phyloP scores from a whole-genome alignment of 352 stramenopile species.

The Phytophthora ramorum region DNA sequence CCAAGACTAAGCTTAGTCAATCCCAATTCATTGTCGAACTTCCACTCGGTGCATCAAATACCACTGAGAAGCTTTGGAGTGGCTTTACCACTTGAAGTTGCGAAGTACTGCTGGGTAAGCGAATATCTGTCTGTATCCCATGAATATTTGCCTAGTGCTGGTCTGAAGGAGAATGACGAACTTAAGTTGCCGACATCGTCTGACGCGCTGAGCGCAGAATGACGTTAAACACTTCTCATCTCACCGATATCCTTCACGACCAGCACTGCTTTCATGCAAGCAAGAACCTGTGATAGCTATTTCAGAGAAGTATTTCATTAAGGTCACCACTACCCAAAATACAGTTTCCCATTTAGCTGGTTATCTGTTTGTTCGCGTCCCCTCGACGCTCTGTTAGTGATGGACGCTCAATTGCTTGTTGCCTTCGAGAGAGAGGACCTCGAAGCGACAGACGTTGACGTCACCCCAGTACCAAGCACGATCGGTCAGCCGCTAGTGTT shows the following conservation, averaged over 20 bases:
- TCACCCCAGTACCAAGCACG: not conserved
- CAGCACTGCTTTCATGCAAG: not conserved
- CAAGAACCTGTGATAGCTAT: not conserved
- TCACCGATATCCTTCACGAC: slow-evolving; percentile 16
- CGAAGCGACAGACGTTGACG: not conserved
- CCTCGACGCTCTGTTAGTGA: not conserved
- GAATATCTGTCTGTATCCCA: not conserved
- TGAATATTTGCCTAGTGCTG: not conserved
- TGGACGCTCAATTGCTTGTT: slow-evolving; percentile 1
- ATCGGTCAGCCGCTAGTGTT: slow-evolving; percentile 8
- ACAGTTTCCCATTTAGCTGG: not conserved
- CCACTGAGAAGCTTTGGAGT: not conserved
- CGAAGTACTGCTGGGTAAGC: not conserved
- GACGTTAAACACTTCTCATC: slow-evolving; percentile 32
- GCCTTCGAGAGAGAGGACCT: not conserved
- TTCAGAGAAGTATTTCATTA: too few species aligned
- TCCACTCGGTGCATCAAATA: not conserved
- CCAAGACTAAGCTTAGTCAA: too few species aligned
- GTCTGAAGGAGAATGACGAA: slow-evolving; percentile 35
- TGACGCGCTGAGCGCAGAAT: slow-evolving; percentile 43
- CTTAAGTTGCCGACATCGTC: slow-evolving; percentile 45
- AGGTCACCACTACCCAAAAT: not conserved
- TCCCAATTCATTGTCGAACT: not conserved
- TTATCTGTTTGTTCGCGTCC: not conserved
- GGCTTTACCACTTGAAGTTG: not conserved